phyloP scores from a whole-genome alignment of 768 basidiomycete genomes.

The Termitomyces sp. region DNA sequence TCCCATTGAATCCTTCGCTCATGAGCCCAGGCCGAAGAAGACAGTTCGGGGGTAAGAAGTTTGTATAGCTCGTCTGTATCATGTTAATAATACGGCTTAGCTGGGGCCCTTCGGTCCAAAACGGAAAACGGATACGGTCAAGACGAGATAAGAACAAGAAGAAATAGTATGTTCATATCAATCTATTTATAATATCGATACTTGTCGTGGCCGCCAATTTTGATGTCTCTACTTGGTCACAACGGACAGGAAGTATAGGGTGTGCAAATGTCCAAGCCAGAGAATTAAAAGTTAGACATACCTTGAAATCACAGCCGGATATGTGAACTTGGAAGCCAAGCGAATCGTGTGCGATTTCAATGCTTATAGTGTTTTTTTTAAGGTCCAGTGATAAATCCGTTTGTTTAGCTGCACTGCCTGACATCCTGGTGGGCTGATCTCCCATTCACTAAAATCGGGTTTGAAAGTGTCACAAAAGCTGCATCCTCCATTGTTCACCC shows the following conservation, averaged over 20 bases:
- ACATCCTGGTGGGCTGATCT: not conserved
- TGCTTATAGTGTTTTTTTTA: too few species aligned
- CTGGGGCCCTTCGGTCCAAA: conserved; percentile 70
- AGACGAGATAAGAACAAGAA: conserved; percentile 36
- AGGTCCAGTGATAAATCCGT: not conserved
- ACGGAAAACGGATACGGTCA: conserved; percentile 71
- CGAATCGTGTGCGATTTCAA: not conserved
- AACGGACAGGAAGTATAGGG: not conserved
- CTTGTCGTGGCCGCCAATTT: not conserved
- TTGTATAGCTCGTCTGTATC: not conserved
- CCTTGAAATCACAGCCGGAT: not conserved
- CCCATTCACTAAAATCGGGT: not conserved
- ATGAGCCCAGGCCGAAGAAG: conserved; percentile 66
- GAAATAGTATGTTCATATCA: conserved; percentile 9
- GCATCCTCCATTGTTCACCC: too few species aligned
- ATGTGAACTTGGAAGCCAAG: not conserved
- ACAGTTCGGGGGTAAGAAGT: conserved; percentile 70
- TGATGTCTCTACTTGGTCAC: not conserved
- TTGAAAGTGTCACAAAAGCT: not conserved
- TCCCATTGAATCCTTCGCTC: conserved; percentile 54
- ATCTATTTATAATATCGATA: not conserved
- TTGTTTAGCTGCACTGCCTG: not conserved
- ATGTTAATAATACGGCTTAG: conserved; percentile 25
- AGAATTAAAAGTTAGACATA: too few species aligned
- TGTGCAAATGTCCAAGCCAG: not conserved